phyloP scores from a whole-genome alignment of 768 basidiomycete genomes.

The Imleria badia region DNA sequence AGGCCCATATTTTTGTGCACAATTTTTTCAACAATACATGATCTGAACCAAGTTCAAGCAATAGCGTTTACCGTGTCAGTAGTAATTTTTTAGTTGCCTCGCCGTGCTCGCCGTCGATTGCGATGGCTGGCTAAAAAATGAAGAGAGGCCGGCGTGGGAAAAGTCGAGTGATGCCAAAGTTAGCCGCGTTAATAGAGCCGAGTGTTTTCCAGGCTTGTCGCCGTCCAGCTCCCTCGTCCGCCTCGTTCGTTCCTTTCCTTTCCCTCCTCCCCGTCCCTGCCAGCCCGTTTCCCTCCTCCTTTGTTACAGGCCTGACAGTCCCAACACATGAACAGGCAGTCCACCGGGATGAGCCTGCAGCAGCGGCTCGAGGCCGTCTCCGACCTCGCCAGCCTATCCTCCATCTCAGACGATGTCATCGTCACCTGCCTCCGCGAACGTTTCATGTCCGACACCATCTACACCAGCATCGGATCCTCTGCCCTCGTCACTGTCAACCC shows the following conservation, averaged over 20 bases:
- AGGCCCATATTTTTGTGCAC: slow-evolving; percentile 24
- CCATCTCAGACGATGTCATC: slow-evolving; percentile 76
- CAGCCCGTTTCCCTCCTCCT: neutral
- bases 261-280: slow-evolving; percentile 4
- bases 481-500: slow-evolving; percentile 88
- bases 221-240: slow-evolving; percentile 9
- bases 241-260: slow-evolving; percentile 21
- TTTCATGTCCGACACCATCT: slow-evolving; percentile 81
- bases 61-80: no score
- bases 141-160: slow-evolving; percentile 25
- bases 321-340: slow-evolving; percentile 41
- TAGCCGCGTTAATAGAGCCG: slow-evolving; percentile 24
- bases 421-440: slow-evolving; percentile 83
- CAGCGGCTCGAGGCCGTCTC: slow-evolving; percentile 68
- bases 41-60: no score
- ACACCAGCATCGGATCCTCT: slow-evolving; percentile 70
- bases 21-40: neutral
- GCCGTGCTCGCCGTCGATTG: neutral
- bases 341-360: slow-evolving; percentile 47
- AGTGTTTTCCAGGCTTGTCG: slow-evolving; percentile 24
- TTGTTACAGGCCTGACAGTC: neutral
- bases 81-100: neutral
- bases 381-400: slow-evolving; percentile 61
- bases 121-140: neutral
- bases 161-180: slow-evolving; percentile 11